phyloP scores from a whole-genome alignment of 176 grass and related monocot genomes.

The Zoysia japonica region DNA sequence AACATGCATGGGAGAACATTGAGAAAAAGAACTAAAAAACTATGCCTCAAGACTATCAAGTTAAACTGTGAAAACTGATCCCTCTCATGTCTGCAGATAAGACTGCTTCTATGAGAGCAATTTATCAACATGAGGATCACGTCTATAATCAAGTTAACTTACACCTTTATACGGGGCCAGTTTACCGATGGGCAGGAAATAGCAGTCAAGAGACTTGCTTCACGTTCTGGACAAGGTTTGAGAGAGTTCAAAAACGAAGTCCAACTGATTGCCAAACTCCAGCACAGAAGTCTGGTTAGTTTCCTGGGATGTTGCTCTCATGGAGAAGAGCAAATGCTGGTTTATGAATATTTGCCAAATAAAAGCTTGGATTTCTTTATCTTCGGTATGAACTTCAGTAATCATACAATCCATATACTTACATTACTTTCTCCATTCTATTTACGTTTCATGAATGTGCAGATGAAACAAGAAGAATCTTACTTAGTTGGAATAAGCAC shows the following conservation, averaged over 20 bases:
- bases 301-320: slow-evolving; percentile 27
- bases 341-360: slow-evolving; percentile 56
- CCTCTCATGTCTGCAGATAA: too few species aligned
- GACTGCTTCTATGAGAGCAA: too few species aligned
- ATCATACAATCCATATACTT: neutral
- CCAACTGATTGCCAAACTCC: slow-evolving; percentile 30
- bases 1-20: too few species aligned
- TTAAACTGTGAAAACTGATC: too few species aligned
- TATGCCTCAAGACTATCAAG: too few species aligned
- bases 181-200: slow-evolving; percentile 37
- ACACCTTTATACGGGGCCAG: slow-evolving; percentile 23
- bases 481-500: slow-evolving; percentile 32
- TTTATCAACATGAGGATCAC: neutral
- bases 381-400: slow-evolving; percentile 16
- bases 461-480: slow-evolving; percentile 18
- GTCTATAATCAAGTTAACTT: neutral
- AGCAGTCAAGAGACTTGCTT: slow-evolving; percentile 47
- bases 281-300: slow-evolving; percentile 29
- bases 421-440: neutral
- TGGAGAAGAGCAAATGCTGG: slow-evolving; percentile 38
- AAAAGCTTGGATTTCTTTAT: slow-evolving; percentile 54
- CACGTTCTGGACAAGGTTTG: slow-evolving; percentile 41
- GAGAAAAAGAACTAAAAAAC: too few species aligned
- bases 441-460: neutral
- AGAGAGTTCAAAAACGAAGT: slow-evolving; percentile 44